Evolutionary conservation across 1,284 basidiomycete genomes (phyloP).

Genomic region (Boletus sp.): DNA sequence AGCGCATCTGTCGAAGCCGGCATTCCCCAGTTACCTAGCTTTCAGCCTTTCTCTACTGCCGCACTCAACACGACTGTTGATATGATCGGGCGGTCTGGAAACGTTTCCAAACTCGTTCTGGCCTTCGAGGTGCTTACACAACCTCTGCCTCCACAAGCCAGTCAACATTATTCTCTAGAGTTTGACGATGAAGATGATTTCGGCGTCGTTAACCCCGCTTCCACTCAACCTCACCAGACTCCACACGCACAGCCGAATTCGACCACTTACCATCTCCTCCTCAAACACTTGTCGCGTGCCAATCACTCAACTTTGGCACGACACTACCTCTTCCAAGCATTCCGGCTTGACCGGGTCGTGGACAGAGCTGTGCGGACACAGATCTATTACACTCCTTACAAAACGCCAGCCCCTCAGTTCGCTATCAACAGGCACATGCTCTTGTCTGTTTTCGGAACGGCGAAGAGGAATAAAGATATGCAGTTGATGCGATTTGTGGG

Average conservation of each 20-base stretch:
- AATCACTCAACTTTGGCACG: constrained; percentile 54
- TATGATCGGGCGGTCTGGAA: constrained; percentile 56
- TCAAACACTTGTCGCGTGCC: constrained; percentile 52
- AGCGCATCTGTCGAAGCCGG: constrained; percentile 4
- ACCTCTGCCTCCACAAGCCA: constrained; percentile 53
- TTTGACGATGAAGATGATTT: constrained; percentile 70
- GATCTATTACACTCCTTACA: constrained; percentile 25
- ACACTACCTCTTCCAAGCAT: constrained; percentile 67
- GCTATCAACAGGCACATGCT: constrained; percentile 54
- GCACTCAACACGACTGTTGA: constrained; percentile 72
- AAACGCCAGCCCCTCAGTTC: constrained; percentile 50
- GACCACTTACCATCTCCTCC: constrained; percentile 60
- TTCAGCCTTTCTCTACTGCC: constrained; percentile 57
- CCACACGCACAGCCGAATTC: constrained; percentile 66
- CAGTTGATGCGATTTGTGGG: constrained; percentile 58
- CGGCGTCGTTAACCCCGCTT: constrained; percentile 43
- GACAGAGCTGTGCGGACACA: constrained; percentile 34
- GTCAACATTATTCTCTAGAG: constrained; percentile 44
- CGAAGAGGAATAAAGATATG: constrained; percentile 56
- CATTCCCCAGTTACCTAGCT: constrained; percentile 33
- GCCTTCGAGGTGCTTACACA: constrained; percentile 74
- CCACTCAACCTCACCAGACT: constrained; percentile 36
- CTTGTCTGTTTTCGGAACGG: constrained; percentile 52
- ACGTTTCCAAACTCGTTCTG: constrained; percentile 65
- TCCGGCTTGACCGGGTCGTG: constrained; percentile 44